Evolutionary conservation across 164 flowering plant species (phyloP), one percentile per base, ranked within the genome.

Genomic region (Magnolia kwangsiensis): DNA sequence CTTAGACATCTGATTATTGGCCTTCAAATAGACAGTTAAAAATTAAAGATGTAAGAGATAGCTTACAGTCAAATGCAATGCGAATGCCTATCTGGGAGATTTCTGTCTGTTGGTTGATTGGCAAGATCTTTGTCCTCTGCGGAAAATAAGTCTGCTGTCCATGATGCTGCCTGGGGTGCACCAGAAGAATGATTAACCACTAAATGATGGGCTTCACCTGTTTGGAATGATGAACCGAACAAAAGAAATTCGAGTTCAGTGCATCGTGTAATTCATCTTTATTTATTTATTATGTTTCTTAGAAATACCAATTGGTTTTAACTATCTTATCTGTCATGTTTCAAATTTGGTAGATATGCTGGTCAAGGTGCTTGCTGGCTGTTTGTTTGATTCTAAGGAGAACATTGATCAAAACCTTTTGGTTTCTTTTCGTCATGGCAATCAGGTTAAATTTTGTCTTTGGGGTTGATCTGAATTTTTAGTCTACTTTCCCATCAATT

Each of bases 361-460:
- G 51, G 87, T 76, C 70, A 85, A 82, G 81, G 80, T 79, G 45
- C 81, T 92, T 61, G 85, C 85, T 67, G 88, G 90, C 3, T 76
- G 82, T 72, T 73, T 95, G 88, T 67, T 85, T 50, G 87, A 84
- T 11, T 18, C 87, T 19, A 93, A 95, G 86, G 98, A 95, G 80
- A 93, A 95, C 74, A 73, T 92, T 59, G 90, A 89, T 69, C 80
- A 67, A 7, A 84, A 82, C 69, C 81, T 85, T 71, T 71, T 89
- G 69, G 79, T 83, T 78, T 84, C 92, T n/a, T 73, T 83, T 58
- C 85, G 50, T n/a, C 78, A 51, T 65, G 85, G 90, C 55, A 84
- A 83, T 73, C 61, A 16, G 94, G 98, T 93, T 37, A 74, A 1
- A 63, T 50, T 72, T 7, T 9, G 8, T 45, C 51, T 51, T 5